phyloP scores from a whole-genome alignment of 306 rosid genomes.

The Lagenaria siceraria region DNA sequence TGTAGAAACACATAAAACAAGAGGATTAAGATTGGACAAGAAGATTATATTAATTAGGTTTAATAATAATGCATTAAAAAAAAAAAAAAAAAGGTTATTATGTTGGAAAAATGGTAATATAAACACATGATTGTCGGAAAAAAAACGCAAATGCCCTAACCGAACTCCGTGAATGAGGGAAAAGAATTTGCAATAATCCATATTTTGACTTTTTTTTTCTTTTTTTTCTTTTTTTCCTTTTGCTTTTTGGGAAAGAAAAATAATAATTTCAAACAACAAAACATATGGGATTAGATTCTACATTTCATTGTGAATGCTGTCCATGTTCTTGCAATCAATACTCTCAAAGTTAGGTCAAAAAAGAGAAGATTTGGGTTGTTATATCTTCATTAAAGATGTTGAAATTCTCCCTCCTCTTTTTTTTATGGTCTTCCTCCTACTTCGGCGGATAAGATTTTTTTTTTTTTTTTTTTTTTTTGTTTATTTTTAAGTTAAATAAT shows the following conservation, averaged over 20 bases:
- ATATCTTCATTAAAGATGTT: neutral
- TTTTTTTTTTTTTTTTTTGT: accelerated
- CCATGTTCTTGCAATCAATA: slow-evolving; percentile 3
- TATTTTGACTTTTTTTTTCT: neutral
- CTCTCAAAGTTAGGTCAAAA: neutral
- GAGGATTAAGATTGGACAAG: neutral
- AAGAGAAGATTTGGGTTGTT: neutral
- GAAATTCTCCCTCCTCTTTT: neutral
- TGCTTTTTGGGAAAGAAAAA: neutral
- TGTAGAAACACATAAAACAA: neutral
- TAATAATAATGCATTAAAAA: neutral
- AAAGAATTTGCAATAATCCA: neutral
- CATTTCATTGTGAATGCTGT: neutral
- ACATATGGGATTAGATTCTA: neutral
- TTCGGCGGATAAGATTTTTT: neutral
- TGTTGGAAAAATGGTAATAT: neutral
- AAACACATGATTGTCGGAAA: neutral
- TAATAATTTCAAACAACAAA: neutral
- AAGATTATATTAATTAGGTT: neutral
- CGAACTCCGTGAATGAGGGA: slow-evolving; percentile 4
- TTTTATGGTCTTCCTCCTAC: neutral
- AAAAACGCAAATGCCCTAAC: neutral
- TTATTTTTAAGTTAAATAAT: neutral
- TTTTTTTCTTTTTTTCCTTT: neutral
- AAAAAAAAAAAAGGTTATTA: neutral